Conservation (phyloP, 192 early-diverging fungal genomes). For the Piromyces finnis region DNA sequence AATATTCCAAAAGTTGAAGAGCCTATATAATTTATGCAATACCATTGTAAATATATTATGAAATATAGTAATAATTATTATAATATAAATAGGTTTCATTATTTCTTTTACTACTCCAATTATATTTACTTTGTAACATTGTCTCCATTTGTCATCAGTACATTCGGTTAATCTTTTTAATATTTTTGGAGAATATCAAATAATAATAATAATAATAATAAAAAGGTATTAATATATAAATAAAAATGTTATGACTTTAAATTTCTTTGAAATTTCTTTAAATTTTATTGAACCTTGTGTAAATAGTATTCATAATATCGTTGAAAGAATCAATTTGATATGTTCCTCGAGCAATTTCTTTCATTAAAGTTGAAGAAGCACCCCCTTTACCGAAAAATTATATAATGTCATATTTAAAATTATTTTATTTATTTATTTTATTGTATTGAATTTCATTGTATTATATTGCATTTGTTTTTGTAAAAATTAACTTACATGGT, state of each 20-base stretch:
- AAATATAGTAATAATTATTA: no score
- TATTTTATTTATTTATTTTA: neutral
- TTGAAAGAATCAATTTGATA: constrained; percentile 72
- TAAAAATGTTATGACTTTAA: no score
- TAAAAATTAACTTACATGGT: constrained; percentile 30
- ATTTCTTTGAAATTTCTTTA: no score
- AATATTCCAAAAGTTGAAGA: constrained; percentile 79
- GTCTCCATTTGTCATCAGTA: constrained; percentile 68
- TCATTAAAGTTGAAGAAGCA: constrained; percentile 80
- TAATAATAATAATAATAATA: no score
- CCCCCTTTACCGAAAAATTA: constrained; percentile 29
- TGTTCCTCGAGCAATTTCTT: constrained; percentile 82
- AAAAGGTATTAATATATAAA: no score
- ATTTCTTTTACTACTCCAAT: no score
- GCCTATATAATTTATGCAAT: constrained; percentile 36
- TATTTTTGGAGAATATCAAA: neutral
- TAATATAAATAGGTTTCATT: no score
- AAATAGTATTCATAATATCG: constrained; percentile 90
- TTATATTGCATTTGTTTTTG: no score
- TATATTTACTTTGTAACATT: constrained; percentile 71
- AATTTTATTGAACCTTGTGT: constrained; percentile 21
- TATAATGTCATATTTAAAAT: neutral
- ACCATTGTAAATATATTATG: no score
- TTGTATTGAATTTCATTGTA: no score
- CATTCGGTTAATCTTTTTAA: constrained; percentile 48